Conservation (phyloP, 306 rosid genomes). For the Lathyrus sativus region DNA sequence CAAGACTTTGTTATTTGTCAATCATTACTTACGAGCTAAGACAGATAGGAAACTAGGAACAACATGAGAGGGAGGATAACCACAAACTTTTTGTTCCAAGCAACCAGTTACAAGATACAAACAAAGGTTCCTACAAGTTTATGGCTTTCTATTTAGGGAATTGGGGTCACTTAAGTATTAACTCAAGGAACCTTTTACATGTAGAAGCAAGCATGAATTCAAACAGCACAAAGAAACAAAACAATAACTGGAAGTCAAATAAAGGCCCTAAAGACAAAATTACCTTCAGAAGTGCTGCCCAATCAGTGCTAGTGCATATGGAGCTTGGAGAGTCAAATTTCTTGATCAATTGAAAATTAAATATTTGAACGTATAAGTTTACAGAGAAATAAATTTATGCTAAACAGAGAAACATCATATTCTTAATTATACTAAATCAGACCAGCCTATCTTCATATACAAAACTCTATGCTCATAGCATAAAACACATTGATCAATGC, state of each 20-base stretch:
- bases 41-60: slow-evolving; percentile 13
- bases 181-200: slow-evolving; percentile 29
- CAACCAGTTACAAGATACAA: slow-evolving; percentile 9
- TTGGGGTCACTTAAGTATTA: slow-evolving; percentile 24
- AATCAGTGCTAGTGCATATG: slow-evolving; percentile 70
- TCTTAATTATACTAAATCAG: slow-evolving; percentile 31
- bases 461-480: background rate
- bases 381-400: slow-evolving; percentile 16
- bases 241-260: slow-evolving; percentile 27
- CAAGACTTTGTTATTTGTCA: slow-evolving; percentile 10
- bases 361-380: slow-evolving; percentile 35
- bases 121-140: slow-evolving; percentile 11
- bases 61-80: slow-evolving; percentile 6
- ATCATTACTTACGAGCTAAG: slow-evolving; percentile 22
- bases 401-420: slow-evolving; percentile 33
- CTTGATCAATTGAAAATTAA: slow-evolving; percentile 47
- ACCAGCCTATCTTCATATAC: slow-evolving; percentile 33
- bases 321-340: slow-evolving; percentile 96
- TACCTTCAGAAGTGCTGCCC: slow-evolving; percentile 91
- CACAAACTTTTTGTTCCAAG: slow-evolving; percentile 21
- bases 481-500: slow-evolving; percentile 13
- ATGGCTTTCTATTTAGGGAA: background rate
- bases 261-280: slow-evolving; percentile 23
- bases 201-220: slow-evolving; percentile 28
- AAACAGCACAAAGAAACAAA: slow-evolving; percentile 18